Percentiles rank a stretch among this genome's conserved stretches.
phyloP scores from a whole-genome alignment of 495 filamentous ascomycete genomes.

The Astrothelium macrocarpum region DNA sequence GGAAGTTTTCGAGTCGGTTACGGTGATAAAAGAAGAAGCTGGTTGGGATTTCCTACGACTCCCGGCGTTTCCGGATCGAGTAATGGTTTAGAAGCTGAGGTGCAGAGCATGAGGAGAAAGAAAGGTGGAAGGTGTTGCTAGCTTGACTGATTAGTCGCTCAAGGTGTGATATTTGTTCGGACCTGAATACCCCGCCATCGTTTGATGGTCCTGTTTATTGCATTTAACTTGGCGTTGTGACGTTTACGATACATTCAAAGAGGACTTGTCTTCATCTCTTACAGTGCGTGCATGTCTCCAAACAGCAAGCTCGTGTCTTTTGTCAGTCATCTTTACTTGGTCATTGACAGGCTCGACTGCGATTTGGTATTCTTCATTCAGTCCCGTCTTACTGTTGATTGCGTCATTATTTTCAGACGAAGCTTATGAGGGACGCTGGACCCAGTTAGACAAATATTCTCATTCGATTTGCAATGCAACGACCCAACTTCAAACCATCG shows the following conservation, averaged over 20 bases:
- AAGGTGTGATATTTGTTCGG: neutral
- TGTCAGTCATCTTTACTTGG: neutral
- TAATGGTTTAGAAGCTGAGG: conserved; percentile 27
- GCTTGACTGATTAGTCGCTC: conserved; percentile 5
- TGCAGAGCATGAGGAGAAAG: conserved; percentile 28
- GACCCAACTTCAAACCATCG: too few relatives aligned
- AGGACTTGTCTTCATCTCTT: neutral
- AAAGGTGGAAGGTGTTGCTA: conserved; percentile 43
- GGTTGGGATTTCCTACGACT: conserved; percentile 49
- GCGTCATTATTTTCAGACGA: too few relatives aligned
- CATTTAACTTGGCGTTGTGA: neutral
- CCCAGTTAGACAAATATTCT: too few relatives aligned
- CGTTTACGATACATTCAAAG: neutral
- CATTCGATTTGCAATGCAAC: too few relatives aligned
- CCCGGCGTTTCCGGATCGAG: conserved; percentile 31
- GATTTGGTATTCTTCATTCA: neutral
- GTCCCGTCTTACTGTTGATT: too few relatives aligned
- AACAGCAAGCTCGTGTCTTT: neutral
- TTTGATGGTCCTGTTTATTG: neutral
- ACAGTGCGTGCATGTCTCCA: neutral
- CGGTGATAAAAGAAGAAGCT: conserved; percentile 50
- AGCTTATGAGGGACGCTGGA: too few relatives aligned
- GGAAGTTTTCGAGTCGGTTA: conserved; percentile 52
- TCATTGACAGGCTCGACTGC: neutral
- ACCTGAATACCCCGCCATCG: neutral